phyloP scores from a whole-genome alignment of 1,139 yeast genomes.

The Geotrichum reessii region DNA sequence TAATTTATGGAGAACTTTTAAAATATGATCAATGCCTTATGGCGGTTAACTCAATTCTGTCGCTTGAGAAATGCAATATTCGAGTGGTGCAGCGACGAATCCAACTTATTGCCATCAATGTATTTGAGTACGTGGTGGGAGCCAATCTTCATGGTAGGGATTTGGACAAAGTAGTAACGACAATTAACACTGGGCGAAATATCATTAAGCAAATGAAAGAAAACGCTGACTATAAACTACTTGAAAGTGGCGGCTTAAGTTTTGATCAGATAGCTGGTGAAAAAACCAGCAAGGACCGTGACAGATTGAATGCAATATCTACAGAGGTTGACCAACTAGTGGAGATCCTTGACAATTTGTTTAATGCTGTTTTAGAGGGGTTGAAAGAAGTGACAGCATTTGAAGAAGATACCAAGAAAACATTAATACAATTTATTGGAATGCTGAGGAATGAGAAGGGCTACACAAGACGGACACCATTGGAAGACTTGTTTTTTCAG shows the following conservation, averaged over 20 bases:
- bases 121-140: slow-evolving; percentile 22
- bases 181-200: slow-evolving; percentile 3
- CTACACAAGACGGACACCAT: slow-evolving; percentile 24
- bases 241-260: slow-evolving; percentile 1
- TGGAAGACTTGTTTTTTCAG: slow-evolving; percentile 23
- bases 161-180: slow-evolving; percentile 2
- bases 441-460: slow-evolving; percentile 26
- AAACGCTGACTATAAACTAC: not conserved
- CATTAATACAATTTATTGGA: slow-evolving; percentile 28
- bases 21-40: not conserved
- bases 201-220: slow-evolving; percentile 14
- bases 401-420: slow-evolving; percentile 26
- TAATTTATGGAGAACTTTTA: slow-evolving; percentile 22
- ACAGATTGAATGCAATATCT: slow-evolving; percentile 15
- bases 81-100: slow-evolving; percentile 26
- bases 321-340: slow-evolving; percentile 19
- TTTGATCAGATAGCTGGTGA: too few relatives aligned
- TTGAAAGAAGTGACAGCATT: slow-evolving; percentile 20
- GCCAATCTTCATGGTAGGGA: not conserved
- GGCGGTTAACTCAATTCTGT: slow-evolving; percentile 20
- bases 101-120: slow-evolving; percentile 25
- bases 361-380: not conserved
- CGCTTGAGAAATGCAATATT: slow-evolving; percentile 21
- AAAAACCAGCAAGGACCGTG: not conserved
- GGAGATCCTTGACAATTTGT: slow-evolving; percentile 19